Percentiles rank a stretch among this genome's conserved stretches.
phyloP scores from a whole-genome alignment of 345 rosid species.

The Salix brachista region DNA sequence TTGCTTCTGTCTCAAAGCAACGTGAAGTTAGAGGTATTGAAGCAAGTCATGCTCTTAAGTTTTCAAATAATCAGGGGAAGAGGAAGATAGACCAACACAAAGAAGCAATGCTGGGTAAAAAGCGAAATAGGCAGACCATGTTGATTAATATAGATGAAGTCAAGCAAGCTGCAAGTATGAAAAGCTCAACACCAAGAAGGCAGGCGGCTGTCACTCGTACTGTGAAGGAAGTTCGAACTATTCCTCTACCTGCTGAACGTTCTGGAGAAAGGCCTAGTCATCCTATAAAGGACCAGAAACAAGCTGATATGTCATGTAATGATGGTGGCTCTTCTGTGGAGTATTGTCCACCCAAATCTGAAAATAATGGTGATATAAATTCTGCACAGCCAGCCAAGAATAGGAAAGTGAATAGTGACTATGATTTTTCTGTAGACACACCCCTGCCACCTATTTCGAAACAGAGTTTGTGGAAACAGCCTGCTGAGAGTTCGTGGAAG shows the following conservation, averaged over 20 bases:
- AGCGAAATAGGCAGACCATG: constrained; percentile 87
- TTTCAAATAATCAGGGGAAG: constrained; percentile 64
- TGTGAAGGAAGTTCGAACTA: constrained; percentile 63
- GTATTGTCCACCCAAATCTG: constrained; percentile 50
- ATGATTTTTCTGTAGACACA: constrained; percentile 52
- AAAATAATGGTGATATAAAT: constrained; percentile 61
- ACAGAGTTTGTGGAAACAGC: constrained; percentile 83
- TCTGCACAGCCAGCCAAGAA: constrained; percentile 45
- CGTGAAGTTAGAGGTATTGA: constrained; percentile 81
- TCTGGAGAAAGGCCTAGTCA: constrained; percentile 48
- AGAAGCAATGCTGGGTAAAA: constrained; percentile 97
- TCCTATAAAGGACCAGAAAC: constrained; percentile 52
- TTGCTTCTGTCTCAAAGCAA: constrained; percentile 41
- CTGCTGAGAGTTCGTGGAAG: constrained; percentile 34
- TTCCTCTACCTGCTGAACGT: constrained; percentile 46
- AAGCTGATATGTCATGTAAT: constrained; percentile 44
- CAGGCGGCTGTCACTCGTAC: constrained; percentile 65
- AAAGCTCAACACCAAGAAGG: constrained; percentile 74
- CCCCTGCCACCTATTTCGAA: constrained; percentile 50
- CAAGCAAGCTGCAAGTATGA: constrained; percentile 77
- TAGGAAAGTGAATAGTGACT: constrained; percentile 56
- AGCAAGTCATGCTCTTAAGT: constrained; percentile 68
- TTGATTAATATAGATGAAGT: constrained; percentile 89
- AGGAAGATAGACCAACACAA: constrained; percentile 88
- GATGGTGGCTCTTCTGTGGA: constrained; percentile 52